A percentile compares a stretch with the other conserved stretches of the same genome.
Conservation (phyloP, 495 filamentous ascomycete genomes). For the Daldinia grandis region DNA sequence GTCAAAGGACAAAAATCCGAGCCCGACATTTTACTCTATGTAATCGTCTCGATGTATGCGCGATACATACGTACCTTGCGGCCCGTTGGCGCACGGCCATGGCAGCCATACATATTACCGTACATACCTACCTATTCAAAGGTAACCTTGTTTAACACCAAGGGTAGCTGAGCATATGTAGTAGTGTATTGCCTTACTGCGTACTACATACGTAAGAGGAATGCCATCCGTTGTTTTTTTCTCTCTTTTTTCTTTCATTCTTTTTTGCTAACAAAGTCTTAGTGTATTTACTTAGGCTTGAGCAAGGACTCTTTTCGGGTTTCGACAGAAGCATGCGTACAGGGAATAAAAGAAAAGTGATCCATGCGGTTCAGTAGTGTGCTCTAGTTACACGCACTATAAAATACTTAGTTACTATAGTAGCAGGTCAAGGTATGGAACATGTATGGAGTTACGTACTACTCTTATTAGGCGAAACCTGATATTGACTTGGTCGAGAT, state of each 20-base stretch:
- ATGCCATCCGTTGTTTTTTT: not conserved
- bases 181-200: not conserved
- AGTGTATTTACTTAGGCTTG: not conserved
- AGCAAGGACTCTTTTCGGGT: not conserved
- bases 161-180: constrained; percentile 3
- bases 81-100: constrained; percentile 14
- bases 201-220: constrained; percentile 6
- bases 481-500: constrained; percentile 38
- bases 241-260: not conserved
- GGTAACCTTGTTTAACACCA: constrained; percentile 6
- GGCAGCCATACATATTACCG: constrained; percentile 7
- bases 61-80: constrained; percentile 1
- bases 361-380: constrained; percentile 8
- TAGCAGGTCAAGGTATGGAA: not conserved
- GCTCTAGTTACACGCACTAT: not conserved
- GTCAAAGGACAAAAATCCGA: constrained; percentile 9
- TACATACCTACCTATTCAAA: constrained; percentile 9
- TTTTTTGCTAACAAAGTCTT: not conserved
- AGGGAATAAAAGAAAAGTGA: constrained; percentile 1
- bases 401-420: not conserved
- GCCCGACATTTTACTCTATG: not conserved
- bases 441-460: constrained; percentile 11
- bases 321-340: not conserved
- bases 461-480: constrained; percentile 16
- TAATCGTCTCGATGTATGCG: not conserved